These are phyloP conservation scores for Boletus eberwhitei DNA, from an alignment of 768 basidiomycete species.

Conservation along the genomic window DNA sequence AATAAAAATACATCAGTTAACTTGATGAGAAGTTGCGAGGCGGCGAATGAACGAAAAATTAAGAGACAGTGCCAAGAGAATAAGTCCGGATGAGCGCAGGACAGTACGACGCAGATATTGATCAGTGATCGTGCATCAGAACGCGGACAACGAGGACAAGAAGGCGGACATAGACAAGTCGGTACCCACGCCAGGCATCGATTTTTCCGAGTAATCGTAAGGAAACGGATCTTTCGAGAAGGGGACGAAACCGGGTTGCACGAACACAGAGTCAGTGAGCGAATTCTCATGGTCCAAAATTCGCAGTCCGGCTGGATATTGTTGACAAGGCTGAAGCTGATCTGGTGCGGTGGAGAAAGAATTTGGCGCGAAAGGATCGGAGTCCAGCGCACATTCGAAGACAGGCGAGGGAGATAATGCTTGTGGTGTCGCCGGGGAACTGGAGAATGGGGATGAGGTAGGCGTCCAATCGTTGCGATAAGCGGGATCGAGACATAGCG, in stretches of 20 bases:
- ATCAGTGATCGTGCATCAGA: conserved; percentile 15
- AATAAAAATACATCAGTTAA: conserved; percentile 29
- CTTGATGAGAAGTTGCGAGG: conserved; percentile 4
- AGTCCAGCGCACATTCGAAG: conserved; percentile 23
- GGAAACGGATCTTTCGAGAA: conserved; percentile 27
- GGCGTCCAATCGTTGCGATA: conserved; percentile 42
- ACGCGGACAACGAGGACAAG: conserved; percentile 31
- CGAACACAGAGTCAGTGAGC: conserved; percentile 12
- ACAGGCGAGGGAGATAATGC: conserved; percentile 29
- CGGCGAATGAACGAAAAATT: conserved; percentile 1
- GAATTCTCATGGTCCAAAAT: conserved; percentile 17
- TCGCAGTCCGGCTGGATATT: conserved; percentile 20
- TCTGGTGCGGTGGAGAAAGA: conserved; percentile 17
- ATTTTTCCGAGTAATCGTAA: conserved; percentile 24
- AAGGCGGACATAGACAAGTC: conserved; percentile 32
- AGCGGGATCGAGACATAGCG: conserved; percentile 40
- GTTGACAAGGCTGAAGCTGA: conserved; percentile 15
- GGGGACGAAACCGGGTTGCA: conserved; percentile 19
- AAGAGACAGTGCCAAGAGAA: background rate
- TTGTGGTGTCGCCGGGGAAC: conserved; percentile 43
- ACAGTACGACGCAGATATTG: conserved; percentile 1
- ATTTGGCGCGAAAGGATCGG: conserved; percentile 17
- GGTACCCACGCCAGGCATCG: conserved; percentile 19
- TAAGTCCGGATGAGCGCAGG: conserved; percentile 4
- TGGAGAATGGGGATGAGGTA: conserved; percentile 41